A percentile compares a stretch with the other conserved stretches of the same genome.
phyloP scores from a whole-genome alignment of 2,329 filamentous ascomycete genomes.

The Aureobasidium leucospermi region DNA sequence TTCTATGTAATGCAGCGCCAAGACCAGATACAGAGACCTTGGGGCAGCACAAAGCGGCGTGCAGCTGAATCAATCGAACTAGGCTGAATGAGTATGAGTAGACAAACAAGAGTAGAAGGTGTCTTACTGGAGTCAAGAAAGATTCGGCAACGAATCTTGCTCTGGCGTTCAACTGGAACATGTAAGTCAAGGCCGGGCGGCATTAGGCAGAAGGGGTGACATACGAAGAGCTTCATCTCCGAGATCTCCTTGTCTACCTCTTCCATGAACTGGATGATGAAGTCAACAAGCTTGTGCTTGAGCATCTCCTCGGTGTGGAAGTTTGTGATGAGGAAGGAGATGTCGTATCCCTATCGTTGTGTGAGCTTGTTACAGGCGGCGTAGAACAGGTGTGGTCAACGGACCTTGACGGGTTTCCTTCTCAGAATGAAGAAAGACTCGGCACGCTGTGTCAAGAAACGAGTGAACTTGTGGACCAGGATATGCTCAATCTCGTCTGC shows the following conservation, averaged over 20 bases:
- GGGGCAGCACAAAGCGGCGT: not conserved
- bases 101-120: not conserved
- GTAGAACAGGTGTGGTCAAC: constrained; percentile 19
- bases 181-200: constrained; percentile 25
- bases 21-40: constrained; percentile 1
- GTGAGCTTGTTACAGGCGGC: not conserved
- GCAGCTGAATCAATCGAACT: constrained; percentile 17
- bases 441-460: constrained; percentile 91
- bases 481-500: constrained; percentile 98
- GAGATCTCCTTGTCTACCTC: constrained; percentile 99
- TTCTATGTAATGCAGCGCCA: constrained; percentile 11
- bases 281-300: constrained; percentile 98
- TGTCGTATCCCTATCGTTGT: constrained; percentile 74
- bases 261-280: constrained; percentile 99
- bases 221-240: constrained; percentile 99
- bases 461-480: constrained; percentile 94
- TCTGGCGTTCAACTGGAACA: constrained; percentile 75
- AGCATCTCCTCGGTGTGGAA: constrained; percentile 98
- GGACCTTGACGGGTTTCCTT: constrained; percentile 88
- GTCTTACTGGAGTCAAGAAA: constrained; percentile 69
- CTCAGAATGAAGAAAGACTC: constrained; percentile 95
- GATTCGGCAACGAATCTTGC: constrained; percentile 97
- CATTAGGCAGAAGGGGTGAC: constrained; percentile 29
- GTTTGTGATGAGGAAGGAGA: constrained; percentile 97
- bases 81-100: not conserved